These are phyloP conservation scores for Sindora glabra DNA, from an alignment of 306 rosid species.

Conservation along the genomic window DNA sequence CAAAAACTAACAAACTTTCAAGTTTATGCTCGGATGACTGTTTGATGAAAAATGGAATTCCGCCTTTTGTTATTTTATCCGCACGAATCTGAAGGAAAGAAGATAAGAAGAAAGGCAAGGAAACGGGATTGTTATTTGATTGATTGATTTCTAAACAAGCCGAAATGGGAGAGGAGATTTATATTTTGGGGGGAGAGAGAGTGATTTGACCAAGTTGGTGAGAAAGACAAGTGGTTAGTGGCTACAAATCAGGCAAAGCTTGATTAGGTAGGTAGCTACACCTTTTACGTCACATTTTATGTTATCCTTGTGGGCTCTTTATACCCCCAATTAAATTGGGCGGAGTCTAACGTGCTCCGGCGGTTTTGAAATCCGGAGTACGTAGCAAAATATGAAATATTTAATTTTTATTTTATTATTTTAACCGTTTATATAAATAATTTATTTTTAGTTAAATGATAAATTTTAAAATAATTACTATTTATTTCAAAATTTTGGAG, in stretches of 20 bases:
- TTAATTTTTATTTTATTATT: too few relatives aligned
- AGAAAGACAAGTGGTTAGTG: constrained; percentile 42
- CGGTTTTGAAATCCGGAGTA: too few relatives aligned
- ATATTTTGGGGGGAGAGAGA: neutral
- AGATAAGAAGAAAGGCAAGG: constrained; percentile 1
- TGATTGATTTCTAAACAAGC: neutral
- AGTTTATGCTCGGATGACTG: neutral
- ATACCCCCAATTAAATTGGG: too few relatives aligned
- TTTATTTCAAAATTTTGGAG: too few relatives aligned
- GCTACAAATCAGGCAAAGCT: constrained; percentile 26
- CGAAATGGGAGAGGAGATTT: neutral
- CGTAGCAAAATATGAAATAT: too few relatives aligned
- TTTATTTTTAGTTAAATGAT: too few relatives aligned
- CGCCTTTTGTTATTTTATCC: neutral
- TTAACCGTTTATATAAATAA: too few relatives aligned
- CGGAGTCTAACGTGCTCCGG: too few relatives aligned
- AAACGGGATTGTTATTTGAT: neutral
- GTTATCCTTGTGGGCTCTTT: neutral
- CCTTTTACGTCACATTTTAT: constrained; percentile 28
- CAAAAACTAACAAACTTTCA: neutral
- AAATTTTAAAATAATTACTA: too few relatives aligned
- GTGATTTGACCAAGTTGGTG: constrained; percentile 44
- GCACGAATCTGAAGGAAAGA: neutral
- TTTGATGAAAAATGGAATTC: neutral
- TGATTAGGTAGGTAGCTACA: constrained; percentile 37